Percentiles rank a stretch among this genome's conserved stretches.
Evolutionary conservation across 352 stramenopile species (phyloP).

Genomic region (Globisporangium middletonii): DNA sequence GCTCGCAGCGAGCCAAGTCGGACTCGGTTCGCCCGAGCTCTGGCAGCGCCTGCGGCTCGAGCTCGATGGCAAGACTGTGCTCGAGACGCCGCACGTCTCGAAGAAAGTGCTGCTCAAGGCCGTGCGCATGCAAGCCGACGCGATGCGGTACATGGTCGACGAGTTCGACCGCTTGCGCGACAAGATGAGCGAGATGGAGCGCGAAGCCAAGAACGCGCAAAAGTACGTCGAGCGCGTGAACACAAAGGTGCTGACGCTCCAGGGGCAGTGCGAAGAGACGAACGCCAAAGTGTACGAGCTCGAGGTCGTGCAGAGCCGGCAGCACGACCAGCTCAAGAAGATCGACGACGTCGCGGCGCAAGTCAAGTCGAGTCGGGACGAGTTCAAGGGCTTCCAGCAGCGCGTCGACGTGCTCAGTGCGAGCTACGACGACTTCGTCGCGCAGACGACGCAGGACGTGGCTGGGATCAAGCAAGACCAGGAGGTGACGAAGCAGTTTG

Average conservation of each 20-base stretch:
- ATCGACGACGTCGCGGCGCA: slow-evolving; percentile 62
- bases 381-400: slow-evolving; percentile 36
- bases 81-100: slow-evolving; percentile 72
- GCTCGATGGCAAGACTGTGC: slow-evolving; percentile 70
- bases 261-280: slow-evolving; percentile 68
- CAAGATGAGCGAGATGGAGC: slow-evolving; percentile 76
- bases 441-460: slow-evolving; percentile 47
- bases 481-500: slow-evolving; percentile 74
- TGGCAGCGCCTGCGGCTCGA: slow-evolving; percentile 77
- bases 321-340: slow-evolving; percentile 59
- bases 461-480: slow-evolving; percentile 50
- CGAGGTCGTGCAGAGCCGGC: slow-evolving; percentile 46
- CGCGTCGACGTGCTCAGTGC: slow-evolving; percentile 38
- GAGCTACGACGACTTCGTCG: slow-evolving; percentile 43
- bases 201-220: slow-evolving; percentile 61
- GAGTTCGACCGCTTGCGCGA: slow-evolving; percentile 76
- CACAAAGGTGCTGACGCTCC: slow-evolving; percentile 67
- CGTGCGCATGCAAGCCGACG: slow-evolving; percentile 75
- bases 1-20: slow-evolving; percentile 39
- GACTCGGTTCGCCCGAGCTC: slow-evolving; percentile 67
- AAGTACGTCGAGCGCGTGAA: slow-evolving; percentile 78
- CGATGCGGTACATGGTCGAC: slow-evolving; percentile 79
- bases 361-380: slow-evolving; percentile 43
- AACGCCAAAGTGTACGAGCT: slow-evolving; percentile 61
- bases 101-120: slow-evolving; percentile 84